Base-by-base conservation (phyloP, 805 yeast genomes). In the Torulaspora microellipsoides region DNA sequence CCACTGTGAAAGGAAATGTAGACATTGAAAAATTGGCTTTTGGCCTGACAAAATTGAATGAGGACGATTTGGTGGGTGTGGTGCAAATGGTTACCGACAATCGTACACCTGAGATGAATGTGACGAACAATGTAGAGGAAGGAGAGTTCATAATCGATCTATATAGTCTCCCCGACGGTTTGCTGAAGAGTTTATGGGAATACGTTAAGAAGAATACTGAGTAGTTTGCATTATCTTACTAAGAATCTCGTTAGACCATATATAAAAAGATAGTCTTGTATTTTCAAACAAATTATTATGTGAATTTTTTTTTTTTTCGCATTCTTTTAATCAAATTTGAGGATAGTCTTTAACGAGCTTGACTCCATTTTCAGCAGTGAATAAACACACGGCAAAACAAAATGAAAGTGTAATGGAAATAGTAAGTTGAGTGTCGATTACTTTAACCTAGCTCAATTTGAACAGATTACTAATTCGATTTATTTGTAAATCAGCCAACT, bases 71-170 rank as follows among this genome's bases (percentile, higher is more conserved):
- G 54, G 78, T 93, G 39, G 95, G 89, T 28, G 93, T 93, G 38
- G 98, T 91, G 43, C 98, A 91, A 68, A 90, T 91, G 96, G 93
- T 91, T 32, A 89, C 95, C 34, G 98, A 91, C 65, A 93, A 93
- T 69, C 79, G 87, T 61, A 88, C 98, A 4, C 80, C 87, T 35
- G 98, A 91, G 38, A 91, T 91, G 95, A 89, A 85, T 67, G 84
- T 91, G 56, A 90, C 90, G 63, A 91, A 93, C 65, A 95, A 91
- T 59, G 89, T 87, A 39, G 98, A 91, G 49, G 91, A 87, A 57
- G 99, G 99, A 41, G 98, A 93, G 70, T 91, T 93, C 65, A 88
- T 95, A 42, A 87, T 91, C 86, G 99, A 91, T 68, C 76, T 91
- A 55, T 90, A 80, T 66, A 90, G 97, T 23, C 72, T 91, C 53